Conservation (phyloP, 768 basidiomycete species). For the Phaeolepiota aurea region DNA sequence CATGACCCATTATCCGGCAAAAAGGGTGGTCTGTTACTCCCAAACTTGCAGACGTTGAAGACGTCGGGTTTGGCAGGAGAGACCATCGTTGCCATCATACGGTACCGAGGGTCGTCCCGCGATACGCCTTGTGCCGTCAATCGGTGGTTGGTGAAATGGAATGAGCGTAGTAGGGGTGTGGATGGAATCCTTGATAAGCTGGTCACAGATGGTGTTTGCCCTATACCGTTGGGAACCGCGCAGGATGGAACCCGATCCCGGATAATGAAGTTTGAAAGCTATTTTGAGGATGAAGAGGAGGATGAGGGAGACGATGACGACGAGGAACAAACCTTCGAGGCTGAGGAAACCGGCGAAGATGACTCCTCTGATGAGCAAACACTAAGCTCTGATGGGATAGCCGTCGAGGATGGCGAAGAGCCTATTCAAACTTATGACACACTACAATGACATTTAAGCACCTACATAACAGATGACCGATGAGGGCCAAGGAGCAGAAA, state of each 20-base stretch:
- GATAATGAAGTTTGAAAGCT: constrained; percentile 19
- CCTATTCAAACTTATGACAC: neutral
- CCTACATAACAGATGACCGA: neutral
- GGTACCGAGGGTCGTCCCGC: constrained; percentile 4
- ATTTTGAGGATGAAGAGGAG: constrained; percentile 20
- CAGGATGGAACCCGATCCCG: constrained; percentile 7
- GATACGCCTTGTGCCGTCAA: constrained; percentile 3
- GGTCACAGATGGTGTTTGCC: constrained; percentile 23
- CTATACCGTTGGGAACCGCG: neutral
- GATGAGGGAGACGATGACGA: constrained; percentile 15
- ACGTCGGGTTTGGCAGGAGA: constrained; percentile 13
- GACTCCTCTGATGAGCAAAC: neutral
- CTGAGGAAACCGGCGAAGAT: constrained; percentile 4
- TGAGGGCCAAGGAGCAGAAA: neutral
- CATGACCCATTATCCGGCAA: neutral
- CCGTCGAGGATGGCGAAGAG: neutral
- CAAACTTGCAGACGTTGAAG: constrained; percentile 12
- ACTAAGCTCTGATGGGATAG: neutral
- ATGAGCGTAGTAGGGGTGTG: constrained; percentile 18
- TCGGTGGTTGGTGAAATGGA: constrained; percentile 26
- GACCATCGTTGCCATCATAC: neutral
- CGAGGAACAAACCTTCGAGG: constrained; percentile 11
- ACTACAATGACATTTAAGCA: neutral
- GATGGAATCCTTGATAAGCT: constrained; percentile 30
- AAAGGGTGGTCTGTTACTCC: constrained; percentile 11